Conservation (phyloP, 2,329 filamentous ascomycete genomes). For the Paraconiothyrium brasiliense region DNA sequence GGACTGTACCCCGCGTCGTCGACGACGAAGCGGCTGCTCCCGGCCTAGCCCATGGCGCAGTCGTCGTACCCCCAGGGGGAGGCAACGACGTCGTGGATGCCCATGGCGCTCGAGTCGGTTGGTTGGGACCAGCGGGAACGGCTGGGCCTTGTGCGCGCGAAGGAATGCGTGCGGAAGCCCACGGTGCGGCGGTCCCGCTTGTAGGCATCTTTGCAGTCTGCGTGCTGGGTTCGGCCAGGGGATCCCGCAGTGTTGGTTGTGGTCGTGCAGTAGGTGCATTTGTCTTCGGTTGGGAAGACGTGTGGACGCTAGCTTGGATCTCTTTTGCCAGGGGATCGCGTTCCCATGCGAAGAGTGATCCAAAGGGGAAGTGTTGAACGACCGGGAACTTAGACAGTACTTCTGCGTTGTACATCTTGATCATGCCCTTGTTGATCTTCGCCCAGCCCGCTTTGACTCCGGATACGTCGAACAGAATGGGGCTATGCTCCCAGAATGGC, state of each 20-base stretch:
- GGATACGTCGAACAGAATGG: conserved; percentile 92
- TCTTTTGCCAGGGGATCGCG: conserved; percentile 52
- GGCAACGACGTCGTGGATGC: conserved; percentile 31
- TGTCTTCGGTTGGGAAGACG: conserved; percentile 46
- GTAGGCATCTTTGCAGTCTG: conserved; percentile 20
- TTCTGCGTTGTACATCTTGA: conserved; percentile 99
- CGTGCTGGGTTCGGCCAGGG: conserved; percentile 30
- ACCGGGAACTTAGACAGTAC: conserved; percentile 97
- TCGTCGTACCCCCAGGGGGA: conserved; percentile 27
- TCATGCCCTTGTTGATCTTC: conserved; percentile 98
- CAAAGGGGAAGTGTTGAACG: conserved; percentile 83
- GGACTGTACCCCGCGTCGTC: conserved; percentile 16
- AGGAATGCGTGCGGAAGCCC: conserved; percentile 31
- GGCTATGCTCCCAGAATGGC: conserved; percentile 94
- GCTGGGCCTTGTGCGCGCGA: conserved; percentile 16
- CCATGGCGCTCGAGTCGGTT: conserved; percentile 47
- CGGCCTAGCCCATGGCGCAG: conserved; percentile 39
- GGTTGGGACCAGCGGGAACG: conserved; percentile 41
- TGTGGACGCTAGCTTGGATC: conserved; percentile 47
- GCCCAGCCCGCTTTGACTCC: conserved; percentile 91
- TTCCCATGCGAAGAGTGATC: conserved; percentile 60
- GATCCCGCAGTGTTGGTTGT: conserved; percentile 35
- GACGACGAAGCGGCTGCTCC: conserved; percentile 16
- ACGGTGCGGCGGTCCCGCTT: conserved; percentile 34
- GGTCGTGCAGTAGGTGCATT: conserved; percentile 30